Evolutionary conservation across 768 basidiomycete species (phyloP).

Genomic region (Pholiota microspora): DNA sequence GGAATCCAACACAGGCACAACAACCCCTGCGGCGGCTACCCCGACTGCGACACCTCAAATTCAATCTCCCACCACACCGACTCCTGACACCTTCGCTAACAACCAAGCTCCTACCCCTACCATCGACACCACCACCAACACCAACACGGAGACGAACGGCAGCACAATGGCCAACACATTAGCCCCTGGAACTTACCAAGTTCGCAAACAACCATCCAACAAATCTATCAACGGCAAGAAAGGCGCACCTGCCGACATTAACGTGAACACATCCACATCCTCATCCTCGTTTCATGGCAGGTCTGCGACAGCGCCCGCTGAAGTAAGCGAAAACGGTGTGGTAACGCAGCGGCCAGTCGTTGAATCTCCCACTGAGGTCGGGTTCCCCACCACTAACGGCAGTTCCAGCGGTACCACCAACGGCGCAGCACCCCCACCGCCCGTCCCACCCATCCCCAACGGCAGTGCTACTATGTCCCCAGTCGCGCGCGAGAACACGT

Average conservation of each 20-base stretch:
- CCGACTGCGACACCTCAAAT: conserved; percentile 6
- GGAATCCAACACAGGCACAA: conserved; percentile 16
- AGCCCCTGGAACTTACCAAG: conserved; percentile 21
- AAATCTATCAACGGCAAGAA: conserved; percentile 33
- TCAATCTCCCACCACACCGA: conserved; percentile 3
- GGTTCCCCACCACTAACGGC: conserved; percentile 20
- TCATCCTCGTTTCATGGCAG: conserved; percentile 20
- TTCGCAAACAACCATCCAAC: conserved; percentile 35
- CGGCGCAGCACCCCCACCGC: conserved; percentile 16
- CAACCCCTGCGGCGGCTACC: conserved; percentile 13
- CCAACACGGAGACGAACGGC: neutral
- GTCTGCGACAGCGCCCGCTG: conserved; percentile 28
- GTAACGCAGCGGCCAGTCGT: conserved; percentile 33
- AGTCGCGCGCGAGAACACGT: conserved; percentile 12
- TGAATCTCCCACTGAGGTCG: conserved; percentile 44
- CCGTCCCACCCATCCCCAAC: conserved; percentile 23
- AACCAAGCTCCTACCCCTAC: conserved; percentile 5
- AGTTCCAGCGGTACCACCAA: conserved; percentile 10
- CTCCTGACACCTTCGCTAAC: neutral
- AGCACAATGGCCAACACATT: conserved; percentile 20
- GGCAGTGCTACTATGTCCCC: conserved; percentile 10
- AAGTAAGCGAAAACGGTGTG: conserved; percentile 12
- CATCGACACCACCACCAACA: conserved; percentile 4
- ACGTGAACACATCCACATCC: conserved; percentile 13
- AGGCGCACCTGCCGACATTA: conserved; percentile 24